phyloP scores from a whole-genome alignment of 176 grass and related monocot species.

The Melocanna baccifera region DNA sequence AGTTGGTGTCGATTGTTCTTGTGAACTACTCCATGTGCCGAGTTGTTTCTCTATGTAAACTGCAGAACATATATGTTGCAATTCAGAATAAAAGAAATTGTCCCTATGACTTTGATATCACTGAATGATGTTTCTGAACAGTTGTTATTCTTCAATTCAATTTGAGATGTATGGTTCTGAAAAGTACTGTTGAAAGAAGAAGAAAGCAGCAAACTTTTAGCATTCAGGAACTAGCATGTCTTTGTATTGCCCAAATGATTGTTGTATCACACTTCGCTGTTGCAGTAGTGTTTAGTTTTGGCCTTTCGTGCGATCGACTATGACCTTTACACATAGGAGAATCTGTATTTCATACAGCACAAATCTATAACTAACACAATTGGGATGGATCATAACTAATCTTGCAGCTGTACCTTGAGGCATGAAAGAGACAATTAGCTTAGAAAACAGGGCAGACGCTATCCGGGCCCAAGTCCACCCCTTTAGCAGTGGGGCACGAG shows the following conservation, averaged over 20 bases:
- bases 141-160: not conserved
- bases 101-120: not conserved
- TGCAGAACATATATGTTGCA: not conserved
- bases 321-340: conserved; percentile 13
- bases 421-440: not conserved
- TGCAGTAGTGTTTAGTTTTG: not conserved
- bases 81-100: not conserved
- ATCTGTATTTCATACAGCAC: not conserved
- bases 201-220: not conserved
- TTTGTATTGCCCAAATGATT: conserved; percentile 17
- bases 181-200: not conserved
- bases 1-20: not conserved
- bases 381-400: not conserved
- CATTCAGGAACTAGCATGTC: conserved; percentile 14
- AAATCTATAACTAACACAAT: not conserved
- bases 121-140: not conserved
- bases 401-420: conserved; percentile 12
- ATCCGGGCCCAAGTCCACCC: conserved; percentile 33
- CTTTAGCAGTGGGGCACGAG: conserved; percentile 52
- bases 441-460: conserved; percentile 49
- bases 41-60: not conserved
- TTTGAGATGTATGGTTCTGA: not conserved
- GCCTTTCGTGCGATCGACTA: not conserved
- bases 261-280: not conserved
- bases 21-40: not conserved